Evolutionary conservation across 352 stramenopile genomes (phyloP), one percentile per base, ranked within the genome.

Genomic region (Phytophthora tubulina): DNA sequence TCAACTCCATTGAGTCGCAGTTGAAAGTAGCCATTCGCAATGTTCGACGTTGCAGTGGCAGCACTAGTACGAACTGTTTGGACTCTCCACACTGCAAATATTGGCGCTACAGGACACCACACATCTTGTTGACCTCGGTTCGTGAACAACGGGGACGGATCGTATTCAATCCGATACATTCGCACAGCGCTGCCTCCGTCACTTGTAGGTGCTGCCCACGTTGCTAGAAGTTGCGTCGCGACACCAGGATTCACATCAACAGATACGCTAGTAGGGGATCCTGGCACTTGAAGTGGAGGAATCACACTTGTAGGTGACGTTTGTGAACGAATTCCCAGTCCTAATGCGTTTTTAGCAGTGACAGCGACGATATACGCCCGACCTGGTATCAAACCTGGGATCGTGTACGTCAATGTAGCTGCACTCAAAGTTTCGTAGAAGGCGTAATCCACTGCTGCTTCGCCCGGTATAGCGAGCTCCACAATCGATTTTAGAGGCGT

Each of bases 291-390:
- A 54, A 96, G 69, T 14, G 91, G 90, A 13, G 81, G 81, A 1
- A 82, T 78, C 52, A 96, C 86, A 33, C 63, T 77, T 4, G 73
- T 49, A 2, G 85, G 86, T 2, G 78, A 74, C 3, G 82, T 75
- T 46, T 69, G 75, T 2, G 79, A 56, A 10, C 84, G 85, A n/a
- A 79, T 46, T 30, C 84, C 78, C 6, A 85, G 80, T 50, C 92
- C 93, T 6, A 91, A 79, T 14, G 80, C 76, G 72, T 98, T 99
- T 36, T 97, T 88, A 11, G 91, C 95, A 2, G 92, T 89, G 30
- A 99, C 90, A 9, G 85, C 75, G 27, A 98, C 85, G 49, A 88
- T 96, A 64, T 98, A 98, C 11, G 84, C 56, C 17, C 80, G 68
- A 1, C 94, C 95, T 9, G 93, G 71, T 15, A 72, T 77, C 15